Base-by-base conservation (phyloP, 148 eudicot genomes). In the Arbutus unedo region DNA sequence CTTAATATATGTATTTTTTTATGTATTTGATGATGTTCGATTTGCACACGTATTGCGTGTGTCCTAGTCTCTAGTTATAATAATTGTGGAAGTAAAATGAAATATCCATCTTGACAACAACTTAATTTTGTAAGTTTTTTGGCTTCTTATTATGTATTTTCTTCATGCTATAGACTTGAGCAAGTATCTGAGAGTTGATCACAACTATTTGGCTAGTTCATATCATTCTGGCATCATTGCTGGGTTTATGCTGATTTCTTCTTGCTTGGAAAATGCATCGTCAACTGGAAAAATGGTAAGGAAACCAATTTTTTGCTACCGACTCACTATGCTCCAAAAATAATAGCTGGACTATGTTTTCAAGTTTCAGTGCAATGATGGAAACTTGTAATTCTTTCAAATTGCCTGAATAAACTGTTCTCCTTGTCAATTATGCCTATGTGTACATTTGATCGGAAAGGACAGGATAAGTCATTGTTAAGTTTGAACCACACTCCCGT, bases 141-240 rank as follows among this genome's bases (percentile, higher is more conserved):
- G 66, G 16, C 66, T 71, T 85, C 68, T 19, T 79, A n/a, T 75
- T 62, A 18, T 77, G 8, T 73, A 57, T 56, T 16, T 77, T 82
- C 72, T 83, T 79, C 25, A 77, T 86, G 78, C 62, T 79, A n/a
- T 88, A 92, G 97, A 87, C 43, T 81, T 72, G 73, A 87, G 87
- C 76, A 71, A 81, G 55, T 75, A 81, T 81, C 72, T 77, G 88
- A 83, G 84, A 84, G 87, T 96, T 83, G 92, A 92, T 88, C 99
- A 94, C 83, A 81, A 85, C 83, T 90, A 89, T 85, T 83, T 96
- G 85, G 98, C 92, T 57, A 90, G 99, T 85, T 89, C 93, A 57
- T 96, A 96, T 82, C 98, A 96, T 67, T 88, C 91, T 76, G 98
- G 97, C 76, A 96, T 96, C 21, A 67, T 94, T 83, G 90, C 97